Conservation (phyloP, 176 grass and related monocot species). For the Triticum urartu region DNA sequence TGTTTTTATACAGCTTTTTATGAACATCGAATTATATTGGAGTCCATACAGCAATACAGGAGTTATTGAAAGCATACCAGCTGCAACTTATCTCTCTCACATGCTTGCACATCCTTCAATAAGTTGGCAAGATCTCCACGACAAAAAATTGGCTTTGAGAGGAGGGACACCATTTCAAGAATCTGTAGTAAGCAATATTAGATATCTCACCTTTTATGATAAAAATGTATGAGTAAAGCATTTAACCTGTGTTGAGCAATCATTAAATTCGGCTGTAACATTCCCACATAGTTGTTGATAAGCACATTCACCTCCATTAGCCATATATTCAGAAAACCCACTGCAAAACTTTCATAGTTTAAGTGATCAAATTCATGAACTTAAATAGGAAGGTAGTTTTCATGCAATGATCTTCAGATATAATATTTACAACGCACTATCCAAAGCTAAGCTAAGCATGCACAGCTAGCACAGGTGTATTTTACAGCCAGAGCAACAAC, state of each 20-base stretch:
- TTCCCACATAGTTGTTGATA: slow-evolving; percentile 77
- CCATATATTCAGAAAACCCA: slow-evolving; percentile 83
- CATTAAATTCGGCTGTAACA: slow-evolving; percentile 84
- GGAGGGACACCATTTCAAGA: slow-evolving; percentile 76
- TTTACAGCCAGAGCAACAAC: not conserved
- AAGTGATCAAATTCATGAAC: not conserved
- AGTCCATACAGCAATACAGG: slow-evolving; percentile 1
- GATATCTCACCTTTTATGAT: not conserved
- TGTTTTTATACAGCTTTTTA: not conserved
- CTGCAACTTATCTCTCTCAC: slow-evolving; percentile 92
- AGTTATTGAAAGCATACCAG: slow-evolving; percentile 48
- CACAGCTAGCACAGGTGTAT: not conserved
- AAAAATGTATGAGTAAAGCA: slow-evolving; percentile 3
- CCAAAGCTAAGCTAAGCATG: slow-evolving; percentile 2
- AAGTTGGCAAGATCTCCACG: slow-evolving; percentile 77
- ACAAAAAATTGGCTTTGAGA: slow-evolving; percentile 62
- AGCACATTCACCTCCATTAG: slow-evolving; percentile 72
- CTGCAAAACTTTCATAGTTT: slow-evolving; percentile 31
- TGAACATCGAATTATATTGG: not conserved
- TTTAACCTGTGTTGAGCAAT: slow-evolving; percentile 90
- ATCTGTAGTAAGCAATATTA: slow-evolving; percentile 49
- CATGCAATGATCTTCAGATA: not conserved
- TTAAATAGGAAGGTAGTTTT: not conserved
- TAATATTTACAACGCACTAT: not conserved
- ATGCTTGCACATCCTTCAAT: slow-evolving; percentile 72